Evolutionary conservation across 768 basidiomycete species (phyloP).

Genomic region (Pulveroboletus ravenelii): DNA sequence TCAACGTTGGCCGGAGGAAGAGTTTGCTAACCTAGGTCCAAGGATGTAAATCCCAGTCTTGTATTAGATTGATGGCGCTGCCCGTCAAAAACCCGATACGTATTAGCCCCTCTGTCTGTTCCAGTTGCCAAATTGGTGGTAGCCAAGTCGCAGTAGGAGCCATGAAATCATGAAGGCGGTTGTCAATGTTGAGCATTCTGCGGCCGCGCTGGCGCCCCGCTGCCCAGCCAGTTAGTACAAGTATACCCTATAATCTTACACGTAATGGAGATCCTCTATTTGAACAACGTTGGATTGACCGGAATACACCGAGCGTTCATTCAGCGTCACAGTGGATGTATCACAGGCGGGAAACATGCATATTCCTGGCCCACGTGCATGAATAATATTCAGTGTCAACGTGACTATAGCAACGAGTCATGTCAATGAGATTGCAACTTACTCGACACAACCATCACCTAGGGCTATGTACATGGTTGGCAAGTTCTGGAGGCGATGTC

Average conservation of each 20-base stretch:
- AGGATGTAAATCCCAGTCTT: conserved; percentile 55
- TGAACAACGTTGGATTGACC: not conserved
- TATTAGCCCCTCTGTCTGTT: conserved; percentile 50
- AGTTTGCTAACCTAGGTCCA: conserved; percentile 13
- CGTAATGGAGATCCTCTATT: conserved; percentile 16
- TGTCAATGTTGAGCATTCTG: conserved; percentile 2
- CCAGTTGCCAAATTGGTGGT: conserved; percentile 27
- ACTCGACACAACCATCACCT: not conserved
- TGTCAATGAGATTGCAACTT: not conserved
- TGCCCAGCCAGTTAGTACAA: conserved; percentile 10
- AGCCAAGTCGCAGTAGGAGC: conserved; percentile 9
- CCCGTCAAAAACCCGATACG: conserved; percentile 71
- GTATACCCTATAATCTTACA: conserved; percentile 20
- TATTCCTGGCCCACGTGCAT: conserved; percentile 1
- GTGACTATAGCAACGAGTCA: not conserved
- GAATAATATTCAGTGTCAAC: not conserved
- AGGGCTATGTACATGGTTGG: not conserved
- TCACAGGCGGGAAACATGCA: not conserved
- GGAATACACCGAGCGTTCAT: not conserved
- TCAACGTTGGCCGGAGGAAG: not conserved
- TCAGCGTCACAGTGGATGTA: not conserved
- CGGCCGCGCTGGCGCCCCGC: conserved; percentile 23
- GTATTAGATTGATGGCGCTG: conserved; percentile 60
- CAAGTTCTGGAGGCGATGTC: not conserved
- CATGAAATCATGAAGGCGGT: conserved; percentile 15